Conservation (phyloP, 257 asterid species). For the Craterostigma plantagineum region DNA sequence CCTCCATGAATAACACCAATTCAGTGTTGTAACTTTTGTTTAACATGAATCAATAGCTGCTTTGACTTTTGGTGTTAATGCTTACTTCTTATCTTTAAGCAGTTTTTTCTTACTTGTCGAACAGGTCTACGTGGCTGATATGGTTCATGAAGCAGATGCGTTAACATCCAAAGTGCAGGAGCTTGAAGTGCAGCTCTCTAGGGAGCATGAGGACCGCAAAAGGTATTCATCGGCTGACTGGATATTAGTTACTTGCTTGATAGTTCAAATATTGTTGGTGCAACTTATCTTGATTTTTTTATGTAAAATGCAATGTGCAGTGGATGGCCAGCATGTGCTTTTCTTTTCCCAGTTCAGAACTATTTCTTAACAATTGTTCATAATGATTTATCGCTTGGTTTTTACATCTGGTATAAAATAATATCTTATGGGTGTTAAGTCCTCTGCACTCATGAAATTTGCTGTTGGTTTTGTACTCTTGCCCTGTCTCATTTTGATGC, state of each 20-base stretch:
- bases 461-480: slow-evolving; percentile 4
- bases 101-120: slow-evolving; percentile 9
- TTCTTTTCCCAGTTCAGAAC: no score
- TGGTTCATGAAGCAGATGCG: slow-evolving; percentile 30
- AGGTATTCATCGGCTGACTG: slow-evolving; percentile 20
- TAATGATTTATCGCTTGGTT: no score
- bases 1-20: no score
- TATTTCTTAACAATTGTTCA: no score
- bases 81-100: no score
- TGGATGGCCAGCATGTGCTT: no score
- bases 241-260: background rate
- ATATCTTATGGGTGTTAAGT: no score
- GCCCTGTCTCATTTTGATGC: slow-evolving; percentile 6
- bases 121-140: slow-evolving; percentile 57
- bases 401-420: no score
- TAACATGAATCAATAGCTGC: no score
- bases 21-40: background rate
- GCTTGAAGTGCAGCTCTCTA: slow-evolving; percentile 49
- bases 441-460: background rate
- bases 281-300: no score
- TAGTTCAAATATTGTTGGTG: background rate
- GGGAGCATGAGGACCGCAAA: slow-evolving; percentile 60
- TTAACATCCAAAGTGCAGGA: slow-evolving; percentile 38
- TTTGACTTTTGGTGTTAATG: no score
- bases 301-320: no score